Percentiles rank a stretch among this genome's conserved stretches.
Evolutionary conservation across 108 stramenopile genomes (phyloP).

Genomic region (Cyclotella kingstonii): DNA sequence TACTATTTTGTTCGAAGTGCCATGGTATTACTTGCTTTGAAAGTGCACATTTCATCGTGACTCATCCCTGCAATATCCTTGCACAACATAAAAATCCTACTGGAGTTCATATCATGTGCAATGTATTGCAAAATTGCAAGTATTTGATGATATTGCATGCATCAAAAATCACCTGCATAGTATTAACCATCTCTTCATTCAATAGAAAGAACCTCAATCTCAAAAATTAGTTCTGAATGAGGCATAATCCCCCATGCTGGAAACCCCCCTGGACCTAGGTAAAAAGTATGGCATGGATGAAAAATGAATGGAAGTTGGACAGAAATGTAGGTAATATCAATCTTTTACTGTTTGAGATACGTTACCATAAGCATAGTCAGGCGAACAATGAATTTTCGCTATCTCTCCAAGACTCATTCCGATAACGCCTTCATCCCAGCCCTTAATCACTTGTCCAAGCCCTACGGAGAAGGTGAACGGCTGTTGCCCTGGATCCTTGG

Average conservation of each 20-base stretch:
- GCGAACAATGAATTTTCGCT: constrained; percentile 83
- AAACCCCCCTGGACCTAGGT: constrained; percentile 51
- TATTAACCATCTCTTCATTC: constrained; percentile 25
- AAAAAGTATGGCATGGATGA: background rate
- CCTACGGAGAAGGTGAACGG: constrained; percentile 87
- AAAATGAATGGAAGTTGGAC: background rate
- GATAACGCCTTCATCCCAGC: constrained; percentile 89
- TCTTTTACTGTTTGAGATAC: no score
- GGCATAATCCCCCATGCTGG: constrained; percentile 92
- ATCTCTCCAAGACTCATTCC: constrained; percentile 80
- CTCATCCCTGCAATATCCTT: no score
- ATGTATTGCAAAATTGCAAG: no score
- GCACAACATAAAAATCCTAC: no score
- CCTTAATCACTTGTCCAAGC: constrained; percentile 61
- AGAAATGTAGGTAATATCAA: no score
- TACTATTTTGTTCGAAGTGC: no score
- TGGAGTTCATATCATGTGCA: no score
- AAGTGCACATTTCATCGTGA: no score
- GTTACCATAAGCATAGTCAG: constrained; percentile 90
- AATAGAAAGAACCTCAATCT: constrained; percentile 86
- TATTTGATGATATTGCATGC: no score
- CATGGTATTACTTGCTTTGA: no score
- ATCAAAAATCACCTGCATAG: background rate
- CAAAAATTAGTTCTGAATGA: constrained; percentile 76
- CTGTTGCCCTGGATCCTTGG: constrained; percentile 91